These are phyloP conservation scores for Aspergillus udagawae DNA, from an alignment of 2,329 filamentous ascomycete genomes.

Conservation along the genomic window DNA sequence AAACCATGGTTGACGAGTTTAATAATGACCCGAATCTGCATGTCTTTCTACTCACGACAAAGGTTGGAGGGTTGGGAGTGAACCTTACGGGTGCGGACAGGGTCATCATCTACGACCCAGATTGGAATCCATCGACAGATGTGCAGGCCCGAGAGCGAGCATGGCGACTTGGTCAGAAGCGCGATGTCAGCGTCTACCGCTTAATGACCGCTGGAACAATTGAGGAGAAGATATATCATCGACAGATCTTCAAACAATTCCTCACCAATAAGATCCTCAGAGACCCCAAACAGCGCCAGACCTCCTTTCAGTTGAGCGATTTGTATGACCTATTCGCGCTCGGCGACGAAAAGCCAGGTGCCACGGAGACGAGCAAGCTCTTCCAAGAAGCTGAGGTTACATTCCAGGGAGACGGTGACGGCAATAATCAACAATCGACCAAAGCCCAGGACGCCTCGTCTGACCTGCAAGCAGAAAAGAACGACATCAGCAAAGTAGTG, in stretches of 20 bases:
- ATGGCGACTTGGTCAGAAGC: constrained; percentile 92
- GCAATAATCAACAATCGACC: background rate
- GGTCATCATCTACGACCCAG: constrained; percentile 97
- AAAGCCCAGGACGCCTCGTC: background rate
- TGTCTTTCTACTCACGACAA: constrained; percentile 90
- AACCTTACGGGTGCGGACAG: constrained; percentile 93
- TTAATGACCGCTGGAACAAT: constrained; percentile 98
- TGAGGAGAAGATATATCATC: constrained; percentile 98
- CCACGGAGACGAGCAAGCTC: constrained; percentile 77
- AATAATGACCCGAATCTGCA: constrained; percentile 76
- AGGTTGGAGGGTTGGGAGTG: constrained; percentile 88
- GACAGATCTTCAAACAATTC: constrained; percentile 98
- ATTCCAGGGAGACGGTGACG: constrained; percentile 43
- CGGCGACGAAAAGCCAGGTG: constrained; percentile 61
- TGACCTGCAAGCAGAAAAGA: constrained; percentile 29
- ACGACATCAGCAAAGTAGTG: constrained; percentile 51
- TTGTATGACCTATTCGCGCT: constrained; percentile 88
- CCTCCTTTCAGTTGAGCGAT: constrained; percentile 76
- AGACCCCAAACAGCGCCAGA: constrained; percentile 88
- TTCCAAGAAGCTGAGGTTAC: constrained; percentile 85
- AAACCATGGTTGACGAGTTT: constrained; percentile 86
- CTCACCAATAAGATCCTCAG: constrained; percentile 93
- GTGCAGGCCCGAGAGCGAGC: constrained; percentile 91
- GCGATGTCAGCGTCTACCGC: constrained; percentile 91
- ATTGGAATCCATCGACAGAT: constrained; percentile 98